Base-by-base conservation (phyloP, 2,329 filamentous ascomycete species). In the Drechmeria coniospora region DNA sequence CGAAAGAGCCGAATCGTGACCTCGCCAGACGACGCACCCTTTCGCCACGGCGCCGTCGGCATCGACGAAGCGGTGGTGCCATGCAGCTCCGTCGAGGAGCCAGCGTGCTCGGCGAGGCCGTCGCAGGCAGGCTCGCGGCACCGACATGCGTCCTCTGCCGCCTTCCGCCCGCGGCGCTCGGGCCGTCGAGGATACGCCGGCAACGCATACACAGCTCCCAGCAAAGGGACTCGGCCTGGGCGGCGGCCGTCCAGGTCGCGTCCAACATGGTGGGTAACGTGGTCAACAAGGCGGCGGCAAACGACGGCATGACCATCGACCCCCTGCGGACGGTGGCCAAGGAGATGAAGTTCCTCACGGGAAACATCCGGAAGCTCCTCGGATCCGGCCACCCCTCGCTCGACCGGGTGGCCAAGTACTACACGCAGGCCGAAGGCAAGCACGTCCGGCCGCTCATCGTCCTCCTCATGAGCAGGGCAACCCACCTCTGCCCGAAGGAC, bases 371-470 rank as follows among this genome's bases (percentile, higher is more conserved):
- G 35, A 80, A 92, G 48, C 65, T 95, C n/a, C 62, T 95, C 11
- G 87, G 87, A 5, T 94, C 86, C 0, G 87, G 87, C 5, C 87
- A 98, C 49, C 90, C 90, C 1, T 84, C 86, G 25, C 68, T 98
- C 34, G 90, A 95, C 49, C 86, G 82, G 23, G 87, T 86, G 16
- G 84, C 90, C 28, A 98, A 98, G 57, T 98, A 98, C 63, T 98
- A 98, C 54, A 93, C 90, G 14, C 80, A 87, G 45, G 81, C 81
- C 33, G 84, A 95, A 62, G 90, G 90, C 36, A 98, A 98, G 61
- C 90, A 95, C 55, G 77, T 98, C 42, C 77, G 90, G 40, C 90
- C 90, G 17, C 71, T 94, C 53, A 79, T 98, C 35, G 86, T 98
- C 17, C 70, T 98, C 36, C 74, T 98, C 44, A 95, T 98, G 87